Conservation (phyloP, 2,329 filamentous ascomycete species). For the Zasmidium angulare region DNA sequence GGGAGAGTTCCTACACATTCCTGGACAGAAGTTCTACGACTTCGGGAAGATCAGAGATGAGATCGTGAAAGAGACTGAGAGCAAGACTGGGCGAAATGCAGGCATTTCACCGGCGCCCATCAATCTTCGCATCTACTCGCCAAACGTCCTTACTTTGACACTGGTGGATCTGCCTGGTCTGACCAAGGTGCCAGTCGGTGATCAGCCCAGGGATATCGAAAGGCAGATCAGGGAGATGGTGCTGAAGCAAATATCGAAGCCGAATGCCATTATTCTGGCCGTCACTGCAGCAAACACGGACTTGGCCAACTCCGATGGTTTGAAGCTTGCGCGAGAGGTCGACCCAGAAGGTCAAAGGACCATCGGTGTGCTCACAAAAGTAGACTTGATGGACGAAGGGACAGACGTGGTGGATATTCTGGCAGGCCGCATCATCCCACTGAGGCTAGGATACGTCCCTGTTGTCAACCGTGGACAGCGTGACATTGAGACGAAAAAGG, state of each 20-base stretch:
- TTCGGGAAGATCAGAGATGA: slow-evolving; percentile 98
- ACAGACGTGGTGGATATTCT: slow-evolving; percentile 98
- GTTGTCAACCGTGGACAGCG: slow-evolving; percentile 97
- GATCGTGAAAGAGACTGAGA: slow-evolving; percentile 93
- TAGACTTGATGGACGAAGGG: slow-evolving; percentile 97
- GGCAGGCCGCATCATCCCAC: slow-evolving; percentile 92
- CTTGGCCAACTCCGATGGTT: slow-evolving; percentile 95
- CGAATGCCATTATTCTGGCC: slow-evolving; percentile 95
- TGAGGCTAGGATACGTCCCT: slow-evolving; percentile 91
- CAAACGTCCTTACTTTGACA: slow-evolving; percentile 94
- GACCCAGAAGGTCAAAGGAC: slow-evolving; percentile 97
- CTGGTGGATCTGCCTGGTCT: slow-evolving; percentile 94
- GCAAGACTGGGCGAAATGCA: slow-evolving; percentile 92
- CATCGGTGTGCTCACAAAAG: slow-evolving; percentile 97
- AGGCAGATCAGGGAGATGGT: slow-evolving; percentile 97
- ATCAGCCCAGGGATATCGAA: slow-evolving; percentile 96
- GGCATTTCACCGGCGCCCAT: slow-evolving; percentile 96
- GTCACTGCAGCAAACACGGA: slow-evolving; percentile 97
- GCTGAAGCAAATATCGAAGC: slow-evolving; percentile 96
- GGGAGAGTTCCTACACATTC: slow-evolving; percentile 98
- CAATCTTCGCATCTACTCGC: slow-evolving; percentile 97
- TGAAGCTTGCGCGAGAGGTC: slow-evolving; percentile 94
- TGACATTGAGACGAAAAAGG: slow-evolving; percentile 98
- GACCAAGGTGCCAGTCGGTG: slow-evolving; percentile 94
- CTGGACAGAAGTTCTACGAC: slow-evolving; percentile 95